These are phyloP conservation scores for Cyclotella choctawhatcheeana DNA, from an alignment of 108 stramenopile genomes.

Conservation along the genomic window DNA sequence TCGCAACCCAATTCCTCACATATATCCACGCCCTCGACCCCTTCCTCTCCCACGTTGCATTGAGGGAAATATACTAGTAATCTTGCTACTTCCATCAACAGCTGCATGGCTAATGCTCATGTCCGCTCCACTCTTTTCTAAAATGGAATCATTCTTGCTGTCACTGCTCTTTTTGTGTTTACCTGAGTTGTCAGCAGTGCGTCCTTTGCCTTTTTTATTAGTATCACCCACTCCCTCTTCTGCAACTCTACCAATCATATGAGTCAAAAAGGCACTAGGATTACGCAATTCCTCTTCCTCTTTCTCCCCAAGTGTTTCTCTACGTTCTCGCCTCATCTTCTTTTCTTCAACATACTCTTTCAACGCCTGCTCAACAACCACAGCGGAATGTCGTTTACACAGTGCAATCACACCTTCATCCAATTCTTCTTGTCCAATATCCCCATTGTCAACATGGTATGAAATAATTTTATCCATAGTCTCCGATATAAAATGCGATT, in stretches of 20 bases:
- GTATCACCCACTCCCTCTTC: slow-evolving; percentile 60
- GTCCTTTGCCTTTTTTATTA: slow-evolving; percentile 13
- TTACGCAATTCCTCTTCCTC: slow-evolving; percentile 80
- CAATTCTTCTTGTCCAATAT: slow-evolving; percentile 82
- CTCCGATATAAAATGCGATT: slow-evolving; percentile 78
- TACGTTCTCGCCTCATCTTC: slow-evolving; percentile 45
- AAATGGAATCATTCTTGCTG: slow-evolving; percentile 44
- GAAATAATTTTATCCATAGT: slow-evolving; percentile 79
- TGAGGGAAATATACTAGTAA: slow-evolving; percentile 70
- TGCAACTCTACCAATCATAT: slow-evolving; percentile 76
- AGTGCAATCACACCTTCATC: slow-evolving; percentile 87
- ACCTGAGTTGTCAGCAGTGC: slow-evolving; percentile 15
- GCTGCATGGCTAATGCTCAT: slow-evolving; percentile 58
- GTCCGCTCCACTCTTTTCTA: slow-evolving; percentile 59
- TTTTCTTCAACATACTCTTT: slow-evolving; percentile 79
- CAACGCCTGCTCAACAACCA: slow-evolving; percentile 74
- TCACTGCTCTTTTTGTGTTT: slow-evolving; percentile 17
- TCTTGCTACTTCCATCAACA: background rate
- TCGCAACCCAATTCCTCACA: slow-evolving; percentile 6
- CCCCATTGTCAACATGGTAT: slow-evolving; percentile 73
- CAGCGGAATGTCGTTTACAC: slow-evolving; percentile 84
- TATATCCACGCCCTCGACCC: slow-evolving; percentile 63
- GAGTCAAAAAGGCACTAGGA: slow-evolving; percentile 78
- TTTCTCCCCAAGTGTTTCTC: slow-evolving; percentile 70
- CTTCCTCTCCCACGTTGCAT: slow-evolving; percentile 63